Conservation (phyloP, 345 rosid genomes). For the Litchi chinensis region DNA sequence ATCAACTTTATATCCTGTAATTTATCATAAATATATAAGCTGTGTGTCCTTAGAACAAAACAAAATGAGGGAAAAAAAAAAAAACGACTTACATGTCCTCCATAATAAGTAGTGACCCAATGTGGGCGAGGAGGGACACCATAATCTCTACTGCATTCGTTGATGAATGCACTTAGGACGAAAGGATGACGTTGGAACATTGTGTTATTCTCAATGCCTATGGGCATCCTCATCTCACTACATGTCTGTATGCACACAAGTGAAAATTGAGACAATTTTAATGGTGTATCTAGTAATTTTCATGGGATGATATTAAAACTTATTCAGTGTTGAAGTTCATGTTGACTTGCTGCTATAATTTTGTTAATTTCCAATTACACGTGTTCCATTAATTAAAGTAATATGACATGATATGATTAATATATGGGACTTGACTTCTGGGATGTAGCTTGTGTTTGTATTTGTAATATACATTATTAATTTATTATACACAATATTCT, state of each 20-base stretch:
- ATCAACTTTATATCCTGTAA: conserved; percentile 42
- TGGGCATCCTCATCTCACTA: conserved; percentile 59
- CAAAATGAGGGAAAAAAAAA: neutral
- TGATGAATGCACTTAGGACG: conserved; percentile 3
- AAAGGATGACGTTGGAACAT: conserved; percentile 43
- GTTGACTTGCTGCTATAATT: neutral
- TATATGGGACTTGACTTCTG: neutral
- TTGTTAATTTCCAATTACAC: neutral
- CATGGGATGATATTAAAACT: no score
- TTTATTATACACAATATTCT: neutral
- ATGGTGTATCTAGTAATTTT: no score
- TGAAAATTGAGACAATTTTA: no score
- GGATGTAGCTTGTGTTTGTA: no score
- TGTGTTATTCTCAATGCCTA: conserved; percentile 33
- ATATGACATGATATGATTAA: no score
- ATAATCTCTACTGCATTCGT: conserved; percentile 3
- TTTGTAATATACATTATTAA: neutral
- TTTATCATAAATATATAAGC: neutral
- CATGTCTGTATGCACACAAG: conserved; percentile 27
- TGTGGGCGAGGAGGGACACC: conserved; percentile 54
- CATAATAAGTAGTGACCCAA: conserved; percentile 57
- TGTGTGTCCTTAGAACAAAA: neutral
- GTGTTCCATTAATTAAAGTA: no score
- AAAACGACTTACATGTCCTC: conserved; percentile 42
- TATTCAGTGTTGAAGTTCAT: no score